phyloP scores from a whole-genome alignment of 2,329 filamentous ascomycete species.

The Pseudovirgaria hyperparasitica region DNA sequence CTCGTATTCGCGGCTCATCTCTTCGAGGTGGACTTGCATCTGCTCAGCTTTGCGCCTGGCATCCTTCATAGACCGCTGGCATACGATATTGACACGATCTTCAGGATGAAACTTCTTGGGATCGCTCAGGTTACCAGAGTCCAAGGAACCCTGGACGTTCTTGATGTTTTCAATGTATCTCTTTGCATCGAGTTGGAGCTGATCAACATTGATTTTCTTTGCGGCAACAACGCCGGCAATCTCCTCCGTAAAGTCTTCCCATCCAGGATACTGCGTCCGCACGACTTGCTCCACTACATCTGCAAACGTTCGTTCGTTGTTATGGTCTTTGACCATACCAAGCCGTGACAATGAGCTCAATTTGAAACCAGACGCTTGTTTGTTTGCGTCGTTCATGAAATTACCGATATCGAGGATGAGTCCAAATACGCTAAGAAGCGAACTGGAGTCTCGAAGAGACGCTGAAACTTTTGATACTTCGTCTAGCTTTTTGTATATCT shows the following conservation, averaged over 20 bases:
- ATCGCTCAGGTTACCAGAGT: slow-evolving; percentile 88
- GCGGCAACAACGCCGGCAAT: slow-evolving; percentile 64
- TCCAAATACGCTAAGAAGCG: slow-evolving; percentile 89
- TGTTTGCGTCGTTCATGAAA: slow-evolving; percentile 99
- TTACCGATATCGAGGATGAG: slow-evolving; percentile 97
- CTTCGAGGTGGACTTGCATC: slow-evolving; percentile 83
- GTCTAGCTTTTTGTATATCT: slow-evolving; percentile 72
- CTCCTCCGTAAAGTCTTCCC: slow-evolving; percentile 78
- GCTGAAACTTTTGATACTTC: slow-evolving; percentile 83
- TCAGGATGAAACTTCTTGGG: slow-evolving; percentile 97
- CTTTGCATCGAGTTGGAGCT: slow-evolving; percentile 74
- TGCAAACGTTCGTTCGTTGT: slow-evolving; percentile 92
- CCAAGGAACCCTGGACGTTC: slow-evolving; percentile 83
- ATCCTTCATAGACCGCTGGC: slow-evolving; percentile 92
- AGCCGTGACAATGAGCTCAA: slow-evolving; percentile 83
- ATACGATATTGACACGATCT: slow-evolving; percentile 83
- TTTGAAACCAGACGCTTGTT: slow-evolving; percentile 96
- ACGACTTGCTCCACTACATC: slow-evolving; percentile 95
- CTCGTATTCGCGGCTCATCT: slow-evolving; percentile 82
- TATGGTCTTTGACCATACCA: slow-evolving; percentile 98
- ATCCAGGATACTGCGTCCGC: slow-evolving; percentile 89
- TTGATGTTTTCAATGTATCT: slow-evolving; percentile 91
- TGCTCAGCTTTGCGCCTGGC: slow-evolving; percentile 91
- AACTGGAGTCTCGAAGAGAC: slow-evolving; percentile 78
- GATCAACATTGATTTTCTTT: slow-evolving; percentile 92